Percentiles rank a stretch among this genome's conserved stretches.
phyloP scores from a whole-genome alignment of 176 grass and related monocot species.

The Ensete glaucum region DNA sequence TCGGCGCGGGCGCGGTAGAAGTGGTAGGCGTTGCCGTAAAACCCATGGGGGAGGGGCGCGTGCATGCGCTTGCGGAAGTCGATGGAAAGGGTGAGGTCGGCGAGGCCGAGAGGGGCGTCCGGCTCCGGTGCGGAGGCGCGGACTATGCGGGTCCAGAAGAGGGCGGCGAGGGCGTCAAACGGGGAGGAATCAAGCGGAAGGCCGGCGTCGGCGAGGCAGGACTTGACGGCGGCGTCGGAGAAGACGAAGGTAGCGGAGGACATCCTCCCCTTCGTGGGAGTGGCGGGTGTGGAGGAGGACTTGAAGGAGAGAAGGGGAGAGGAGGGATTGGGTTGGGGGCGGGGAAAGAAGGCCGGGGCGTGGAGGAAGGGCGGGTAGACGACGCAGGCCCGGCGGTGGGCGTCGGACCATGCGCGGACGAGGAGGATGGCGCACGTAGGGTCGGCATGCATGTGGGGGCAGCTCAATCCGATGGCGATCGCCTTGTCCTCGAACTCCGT shows the following conservation, averaged over 20 bases:
- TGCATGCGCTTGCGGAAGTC: constrained; percentile 71
- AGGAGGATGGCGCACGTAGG: constrained; percentile 49
- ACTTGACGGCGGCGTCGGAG: constrained; percentile 30
- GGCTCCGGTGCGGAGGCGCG: neutral
- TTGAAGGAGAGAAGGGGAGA: constrained; percentile 31
- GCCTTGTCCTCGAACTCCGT: constrained; percentile 77
- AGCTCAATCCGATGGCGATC: constrained; percentile 60
- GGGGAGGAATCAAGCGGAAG: constrained; percentile 32
- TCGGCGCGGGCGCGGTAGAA: constrained; percentile 46
- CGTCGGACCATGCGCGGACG: constrained; percentile 55
- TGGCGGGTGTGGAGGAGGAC: neutral
- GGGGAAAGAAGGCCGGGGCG: constrained; percentile 2
- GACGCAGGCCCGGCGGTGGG: constrained; percentile 44
- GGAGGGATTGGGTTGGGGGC: constrained; percentile 11
- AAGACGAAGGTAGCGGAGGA: constrained; percentile 77
- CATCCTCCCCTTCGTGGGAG: constrained; percentile 1
- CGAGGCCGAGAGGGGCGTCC: neutral
- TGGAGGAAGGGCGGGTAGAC: neutral
- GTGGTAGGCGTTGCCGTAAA: constrained; percentile 56
- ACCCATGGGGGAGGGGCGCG: constrained; percentile 61
- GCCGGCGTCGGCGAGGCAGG: constrained; percentile 27
- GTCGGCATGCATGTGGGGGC: constrained; percentile 69
- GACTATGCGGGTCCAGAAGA: constrained; percentile 59
- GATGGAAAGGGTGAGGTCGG: constrained; percentile 46
- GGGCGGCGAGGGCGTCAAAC: constrained; percentile 51